A percentile compares a stretch with the other conserved stretches of the same genome.
phyloP scores from a whole-genome alignment of 1,284 basidiomycete genomes.

The Kalmanozyma brasiliensis region DNA sequence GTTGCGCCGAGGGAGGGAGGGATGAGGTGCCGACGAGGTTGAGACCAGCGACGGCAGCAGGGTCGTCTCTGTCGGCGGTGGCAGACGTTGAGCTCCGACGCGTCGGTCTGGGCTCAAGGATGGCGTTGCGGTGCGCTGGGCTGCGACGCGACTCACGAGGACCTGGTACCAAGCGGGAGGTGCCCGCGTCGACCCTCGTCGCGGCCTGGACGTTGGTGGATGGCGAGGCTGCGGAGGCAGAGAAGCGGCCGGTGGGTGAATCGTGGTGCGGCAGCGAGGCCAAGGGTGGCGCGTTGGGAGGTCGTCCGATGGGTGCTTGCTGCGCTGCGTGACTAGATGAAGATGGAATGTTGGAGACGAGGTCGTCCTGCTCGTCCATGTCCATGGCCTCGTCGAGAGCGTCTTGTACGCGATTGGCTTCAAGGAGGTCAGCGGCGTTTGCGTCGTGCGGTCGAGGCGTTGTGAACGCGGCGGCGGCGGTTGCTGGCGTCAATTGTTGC shows the following conservation, averaged over 20 bases:
- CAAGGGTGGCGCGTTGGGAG: constrained; percentile 30
- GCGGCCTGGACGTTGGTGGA: constrained; percentile 5
- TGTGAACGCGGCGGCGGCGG: constrained; percentile 8
- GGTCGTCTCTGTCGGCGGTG: constrained; percentile 7
- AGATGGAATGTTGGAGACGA: constrained; percentile 11
- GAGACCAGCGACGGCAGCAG: constrained; percentile 13
- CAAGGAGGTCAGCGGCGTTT: neutral
- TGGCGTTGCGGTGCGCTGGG: neutral
- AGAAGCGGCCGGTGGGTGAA: constrained; percentile 47
- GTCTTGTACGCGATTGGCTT: neutral
- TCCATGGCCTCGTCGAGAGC: constrained; percentile 43
- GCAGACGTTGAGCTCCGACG: constrained; percentile 17
- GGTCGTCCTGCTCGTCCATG: constrained; percentile 36
- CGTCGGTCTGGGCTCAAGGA: neutral
- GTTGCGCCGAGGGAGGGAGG: constrained; percentile 6
- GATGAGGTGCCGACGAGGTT: constrained; percentile 8
- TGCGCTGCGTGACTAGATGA: constrained; percentile 4
- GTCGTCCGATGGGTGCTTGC: constrained; percentile 13
- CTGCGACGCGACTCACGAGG: constrained; percentile 21
- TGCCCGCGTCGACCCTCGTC: constrained; percentile 2
- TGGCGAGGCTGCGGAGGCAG: constrained; percentile 16
- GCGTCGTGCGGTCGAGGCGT: constrained; percentile 13
- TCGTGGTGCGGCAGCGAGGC: constrained; percentile 36
- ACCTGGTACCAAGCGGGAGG: constrained; percentile 23
- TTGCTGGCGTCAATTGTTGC: constrained; percentile 13